These are phyloP conservation scores for Nakazawaea wyomingensis DNA, from an alignment of 805 yeast genomes.

Conservation along the genomic window DNA sequence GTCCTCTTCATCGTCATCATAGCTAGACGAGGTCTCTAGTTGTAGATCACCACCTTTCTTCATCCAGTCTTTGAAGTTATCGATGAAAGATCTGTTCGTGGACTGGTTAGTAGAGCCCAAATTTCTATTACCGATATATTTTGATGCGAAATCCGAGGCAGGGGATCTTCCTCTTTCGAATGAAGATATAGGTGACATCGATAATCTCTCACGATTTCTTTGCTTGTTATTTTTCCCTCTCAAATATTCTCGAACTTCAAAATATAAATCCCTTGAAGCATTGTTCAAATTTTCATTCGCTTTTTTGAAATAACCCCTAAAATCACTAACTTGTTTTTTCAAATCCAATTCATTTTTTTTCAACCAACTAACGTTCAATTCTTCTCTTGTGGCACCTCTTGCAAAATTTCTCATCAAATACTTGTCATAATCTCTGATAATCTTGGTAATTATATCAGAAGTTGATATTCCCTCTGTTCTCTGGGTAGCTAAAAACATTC, in stretches of 20 bases:
- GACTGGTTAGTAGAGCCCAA: constrained; percentile 2
- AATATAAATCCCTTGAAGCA: constrained; percentile 76
- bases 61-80: constrained; percentile 26
- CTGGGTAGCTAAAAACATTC: constrained; percentile 90
- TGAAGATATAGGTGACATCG: neutral
- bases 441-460: constrained; percentile 90
- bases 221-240: constrained; percentile 25
- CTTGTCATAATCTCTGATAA: constrained; percentile 93
- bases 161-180: constrained; percentile 37
- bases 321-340: constrained; percentile 83
- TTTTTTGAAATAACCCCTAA: constrained; percentile 79
- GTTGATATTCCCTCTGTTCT: constrained; percentile 96
- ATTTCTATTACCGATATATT: constrained; percentile 33
- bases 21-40: constrained; percentile 1
- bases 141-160: constrained; percentile 62
- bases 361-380: constrained; percentile 93
- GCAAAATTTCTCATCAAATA: constrained; percentile 96
- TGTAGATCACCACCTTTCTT: constrained; percentile 13
- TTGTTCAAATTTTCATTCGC: constrained; percentile 63
- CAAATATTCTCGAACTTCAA: constrained; percentile 75
- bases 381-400: constrained; percentile 95
- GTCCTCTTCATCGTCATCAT: constrained; percentile 8
- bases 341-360: constrained; percentile 94
- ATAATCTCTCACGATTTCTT: neutral
- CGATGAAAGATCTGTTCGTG: constrained; percentile 18